Conservation (phyloP, 805 yeast genomes). For the Saturnispora besseyi region DNA sequence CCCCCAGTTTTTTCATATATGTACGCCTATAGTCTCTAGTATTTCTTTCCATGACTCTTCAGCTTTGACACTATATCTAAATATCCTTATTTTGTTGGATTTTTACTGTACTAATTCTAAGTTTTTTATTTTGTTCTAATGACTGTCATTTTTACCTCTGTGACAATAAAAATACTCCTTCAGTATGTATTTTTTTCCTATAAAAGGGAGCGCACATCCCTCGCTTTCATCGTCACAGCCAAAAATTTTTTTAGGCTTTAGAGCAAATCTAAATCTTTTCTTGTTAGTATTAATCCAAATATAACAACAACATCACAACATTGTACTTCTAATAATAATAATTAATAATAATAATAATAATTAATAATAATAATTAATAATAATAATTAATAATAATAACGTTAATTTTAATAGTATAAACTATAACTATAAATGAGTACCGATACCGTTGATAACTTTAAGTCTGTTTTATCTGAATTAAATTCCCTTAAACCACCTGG, state of each 20-base stretch:
- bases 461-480: conserved; percentile 39
- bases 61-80: background rate
- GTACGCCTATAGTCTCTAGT: background rate
- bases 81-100: no score
- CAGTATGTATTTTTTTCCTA: no score
- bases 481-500: conserved; percentile 73
- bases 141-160: no score
- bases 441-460: conserved; percentile 30
- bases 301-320: background rate
- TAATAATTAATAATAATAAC: background rate
- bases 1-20: background rate
- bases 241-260: no score
- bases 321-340: background rate
- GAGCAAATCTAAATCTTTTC: background rate
- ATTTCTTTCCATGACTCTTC: background rate
- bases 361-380: background rate
- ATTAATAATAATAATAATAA: background rate
- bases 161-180: no score
- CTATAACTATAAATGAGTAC: background rate
- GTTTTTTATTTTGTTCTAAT: no score
- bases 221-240: no score
- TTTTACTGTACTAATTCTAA: no score
- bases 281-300: background rate
- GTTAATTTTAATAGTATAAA: background rate
- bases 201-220: no score